Base-by-base conservation (phyloP, 768 basidiomycete genomes). In the Astraeus odoratus region DNA sequence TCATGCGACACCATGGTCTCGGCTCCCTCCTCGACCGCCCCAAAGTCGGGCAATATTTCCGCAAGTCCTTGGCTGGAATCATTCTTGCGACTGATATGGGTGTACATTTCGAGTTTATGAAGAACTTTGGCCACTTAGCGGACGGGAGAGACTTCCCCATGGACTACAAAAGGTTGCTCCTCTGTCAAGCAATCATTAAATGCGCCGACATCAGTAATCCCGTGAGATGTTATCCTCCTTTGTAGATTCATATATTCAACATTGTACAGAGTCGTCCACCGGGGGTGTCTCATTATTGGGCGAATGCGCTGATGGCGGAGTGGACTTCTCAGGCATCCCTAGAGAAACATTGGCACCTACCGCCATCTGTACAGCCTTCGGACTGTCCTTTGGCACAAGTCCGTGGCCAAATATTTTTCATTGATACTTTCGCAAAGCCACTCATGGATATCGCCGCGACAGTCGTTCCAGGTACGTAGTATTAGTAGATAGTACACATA, bases 161-260 rank as follows among this genome's bases (percentile, higher is more conserved):
- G 35, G 66, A 67, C 42, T 58, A 67, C 52, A 75, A 81, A 43
- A 74, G 85, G 53, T 70, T 86, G 20, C 65, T 95, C 43, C 64
- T 92, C 19, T 95, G 90, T 59, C 92, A 97, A 57, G 86, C 87
- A 3, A 68, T 99, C 42, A 81, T 99, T 62, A 98, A 99, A 66
- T 96, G 94, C 57, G 93, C 95, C 15, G 96, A 99, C 67, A 98
- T 99, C 57, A 93, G 90, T 61, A 99, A 99, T 63, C 95, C 96
- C 13, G 93, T 96, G 61, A 52, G 93, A 78, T 15, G 24, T 39
- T 12, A 26, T 8, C 18, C 38, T 5, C 9, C 31, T 30, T 23
- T 46, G 19, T 47, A 24, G 51, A 23, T 4, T 5, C 27, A 39
- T 43, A 31, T 19, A 8, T 34, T 44, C 23, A 47, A 42, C 4